phyloP scores from a whole-genome alignment of 2,329 filamentous ascomycete genomes.

The Ascocoryne sarcoides region DNA sequence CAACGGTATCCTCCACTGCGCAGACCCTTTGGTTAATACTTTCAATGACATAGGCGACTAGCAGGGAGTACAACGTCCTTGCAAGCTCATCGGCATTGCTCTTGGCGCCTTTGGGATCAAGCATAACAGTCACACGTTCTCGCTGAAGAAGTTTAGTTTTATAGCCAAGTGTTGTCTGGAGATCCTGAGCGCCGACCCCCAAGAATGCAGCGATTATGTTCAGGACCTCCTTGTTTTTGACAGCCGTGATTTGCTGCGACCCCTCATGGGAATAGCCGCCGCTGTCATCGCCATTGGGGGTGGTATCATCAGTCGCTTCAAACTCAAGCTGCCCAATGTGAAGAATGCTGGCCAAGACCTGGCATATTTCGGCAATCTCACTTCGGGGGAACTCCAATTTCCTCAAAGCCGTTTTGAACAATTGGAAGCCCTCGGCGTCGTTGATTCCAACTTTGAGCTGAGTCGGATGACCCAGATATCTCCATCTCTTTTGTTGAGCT shows the following conservation, averaged over 20 bases:
- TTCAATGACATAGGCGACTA: slow-evolving; percentile 92
- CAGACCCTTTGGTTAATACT: slow-evolving; percentile 84
- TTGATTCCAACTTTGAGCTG: slow-evolving; percentile 97
- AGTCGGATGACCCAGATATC: slow-evolving; percentile 90
- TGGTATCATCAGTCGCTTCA: slow-evolving; percentile 70
- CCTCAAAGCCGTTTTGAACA: slow-evolving; percentile 91
- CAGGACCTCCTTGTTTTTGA: slow-evolving; percentile 89
- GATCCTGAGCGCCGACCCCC: slow-evolving; percentile 68
- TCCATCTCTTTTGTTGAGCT: slow-evolving; percentile 70
- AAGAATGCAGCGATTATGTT: slow-evolving; percentile 87
- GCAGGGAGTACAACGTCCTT: slow-evolving; percentile 82
- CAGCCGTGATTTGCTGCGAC: slow-evolving; percentile 72
- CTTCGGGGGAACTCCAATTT: slow-evolving; percentile 89
- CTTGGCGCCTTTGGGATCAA: slow-evolving; percentile 83
- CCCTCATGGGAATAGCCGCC: slow-evolving; percentile 96
- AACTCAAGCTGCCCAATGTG: slow-evolving; percentile 98
- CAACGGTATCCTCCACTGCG: slow-evolving; percentile 76
- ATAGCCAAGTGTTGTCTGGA: slow-evolving; percentile 85
- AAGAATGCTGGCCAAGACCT: slow-evolving; percentile 86
- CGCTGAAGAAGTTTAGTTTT: slow-evolving; percentile 95
- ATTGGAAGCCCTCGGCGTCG: slow-evolving; percentile 87
- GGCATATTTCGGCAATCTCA: slow-evolving; percentile 95
- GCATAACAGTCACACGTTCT: slow-evolving; percentile 97
- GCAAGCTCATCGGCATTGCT: slow-evolving; percentile 91
- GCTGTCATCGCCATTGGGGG: slow-evolving; percentile 76